phyloP scores from a whole-genome alignment of 2,329 filamentous ascomycete species.

The Curvularia verruculosa region DNA sequence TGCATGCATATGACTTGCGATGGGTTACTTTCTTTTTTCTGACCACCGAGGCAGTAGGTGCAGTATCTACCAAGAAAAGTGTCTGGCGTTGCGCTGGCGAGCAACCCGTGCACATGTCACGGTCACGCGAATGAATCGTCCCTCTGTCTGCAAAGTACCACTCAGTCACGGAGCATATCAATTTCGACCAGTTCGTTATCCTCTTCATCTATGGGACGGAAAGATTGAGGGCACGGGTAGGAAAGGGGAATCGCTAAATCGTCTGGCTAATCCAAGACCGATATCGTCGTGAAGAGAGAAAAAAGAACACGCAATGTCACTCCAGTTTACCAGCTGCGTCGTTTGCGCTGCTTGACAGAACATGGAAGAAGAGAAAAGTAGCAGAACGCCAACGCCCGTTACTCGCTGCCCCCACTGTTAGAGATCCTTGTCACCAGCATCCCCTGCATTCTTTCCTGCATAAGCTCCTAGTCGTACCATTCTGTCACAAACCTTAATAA shows the following conservation, averaged over 20 bases:
- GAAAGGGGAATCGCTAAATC: background rate
- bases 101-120: background rate
- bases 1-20: background rate
- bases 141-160: background rate
- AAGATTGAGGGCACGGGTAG: too few relatives aligned
- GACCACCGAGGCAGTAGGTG: background rate
- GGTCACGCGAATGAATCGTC: background rate
- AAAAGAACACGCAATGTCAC: background rate
- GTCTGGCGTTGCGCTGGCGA: background rate
- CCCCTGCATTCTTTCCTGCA: background rate
- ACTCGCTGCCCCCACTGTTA: background rate
- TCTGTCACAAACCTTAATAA: constrained; percentile 50
- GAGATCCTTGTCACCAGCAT: background rate
- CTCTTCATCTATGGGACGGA: background rate
- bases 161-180: background rate
- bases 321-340: background rate
- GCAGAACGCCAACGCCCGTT: constrained; percentile 1
- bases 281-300: background rate
- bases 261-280: background rate
- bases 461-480: background rate
- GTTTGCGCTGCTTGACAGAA: background rate
- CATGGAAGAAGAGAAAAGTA: background rate
- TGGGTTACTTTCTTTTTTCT: background rate
- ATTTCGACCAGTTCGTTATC: background rate
- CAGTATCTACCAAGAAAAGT: background rate